Evolutionary conservation across 2,329 filamentous ascomycete species (phyloP).

Genomic region (Colletotrichum spinosum): DNA sequence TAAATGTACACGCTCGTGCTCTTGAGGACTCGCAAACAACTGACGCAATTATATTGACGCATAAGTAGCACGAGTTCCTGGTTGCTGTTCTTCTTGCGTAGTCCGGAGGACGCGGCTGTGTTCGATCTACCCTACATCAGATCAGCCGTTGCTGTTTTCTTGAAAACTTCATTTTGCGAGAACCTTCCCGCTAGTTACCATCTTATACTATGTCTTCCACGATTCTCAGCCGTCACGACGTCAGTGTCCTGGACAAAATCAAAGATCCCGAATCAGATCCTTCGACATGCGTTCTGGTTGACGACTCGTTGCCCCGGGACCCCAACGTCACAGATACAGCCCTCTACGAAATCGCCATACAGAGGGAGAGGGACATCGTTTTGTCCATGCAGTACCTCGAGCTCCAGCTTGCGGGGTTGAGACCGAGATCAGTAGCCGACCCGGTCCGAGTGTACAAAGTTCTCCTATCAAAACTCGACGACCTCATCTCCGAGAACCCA

Average conservation of each 20-base stretch:
- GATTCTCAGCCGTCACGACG: slow-evolving; percentile 67
- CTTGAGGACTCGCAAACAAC: no score
- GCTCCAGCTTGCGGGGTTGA: slow-evolving; percentile 59
- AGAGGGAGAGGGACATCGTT: slow-evolving; percentile 66
- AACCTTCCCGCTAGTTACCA: background rate
- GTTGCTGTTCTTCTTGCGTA: no score
- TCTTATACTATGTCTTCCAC: slow-evolving; percentile 57
- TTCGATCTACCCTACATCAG: background rate
- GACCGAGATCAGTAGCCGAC: slow-evolving; percentile 49
- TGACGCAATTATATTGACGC: no score
- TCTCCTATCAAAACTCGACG: slow-evolving; percentile 62
- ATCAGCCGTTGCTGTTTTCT: slow-evolving; percentile 4
- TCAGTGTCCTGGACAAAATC: slow-evolving; percentile 74
- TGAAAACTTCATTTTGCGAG: background rate
- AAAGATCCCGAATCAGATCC: slow-evolving; percentile 74
- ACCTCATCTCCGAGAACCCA: slow-evolving; percentile 68
- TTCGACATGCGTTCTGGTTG: slow-evolving; percentile 63
- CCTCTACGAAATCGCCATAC: slow-evolving; percentile 63
- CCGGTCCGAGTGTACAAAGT: slow-evolving; percentile 58
- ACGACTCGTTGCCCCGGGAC: slow-evolving; percentile 66
- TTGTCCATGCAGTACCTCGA: slow-evolving; percentile 66
- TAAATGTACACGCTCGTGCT: slow-evolving; percentile 1
- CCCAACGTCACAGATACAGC: slow-evolving; percentile 64
- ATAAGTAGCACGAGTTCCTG: no score
- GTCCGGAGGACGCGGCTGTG: no score